These are phyloP conservation scores for Macrocybe gigantea DNA, from an alignment of 768 basidiomycete species.

Conservation along the genomic window DNA sequence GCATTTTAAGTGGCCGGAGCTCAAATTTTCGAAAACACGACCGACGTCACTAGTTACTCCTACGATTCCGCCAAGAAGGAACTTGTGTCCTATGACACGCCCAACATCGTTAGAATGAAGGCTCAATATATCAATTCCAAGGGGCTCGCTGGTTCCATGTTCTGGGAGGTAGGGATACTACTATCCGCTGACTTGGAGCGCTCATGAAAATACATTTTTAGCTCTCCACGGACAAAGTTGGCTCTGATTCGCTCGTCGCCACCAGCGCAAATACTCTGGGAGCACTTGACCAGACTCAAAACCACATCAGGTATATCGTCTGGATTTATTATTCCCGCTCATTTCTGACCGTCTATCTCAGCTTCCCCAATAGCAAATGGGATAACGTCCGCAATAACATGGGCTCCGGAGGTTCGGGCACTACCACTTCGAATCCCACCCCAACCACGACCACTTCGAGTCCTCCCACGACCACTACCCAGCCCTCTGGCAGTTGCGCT, in stretches of 20 bases:
- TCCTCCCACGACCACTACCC: slow-evolving; percentile 19
- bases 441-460: slow-evolving; percentile 19
- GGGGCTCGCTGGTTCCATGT: slow-evolving; percentile 66
- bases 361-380: slow-evolving; percentile 66
- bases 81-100: slow-evolving; percentile 74
- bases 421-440: slow-evolving; percentile 17
- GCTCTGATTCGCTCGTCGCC: slow-evolving; percentile 51
- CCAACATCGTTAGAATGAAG: slow-evolving; percentile 60
- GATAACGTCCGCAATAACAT: slow-evolving; percentile 67
- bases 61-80: slow-evolving; percentile 64
- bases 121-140: slow-evolving; percentile 58
- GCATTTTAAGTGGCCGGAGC: slow-evolving; percentile 38
- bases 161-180: slow-evolving; percentile 50
- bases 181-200: not conserved
- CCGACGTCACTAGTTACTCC: slow-evolving; percentile 71
- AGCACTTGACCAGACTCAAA: slow-evolving; percentile 53
- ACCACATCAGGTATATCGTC: slow-evolving; percentile 47
- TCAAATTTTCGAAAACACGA: slow-evolving; percentile 58
- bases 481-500: slow-evolving; percentile 29
- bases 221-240: slow-evolving; percentile 59
- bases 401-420: slow-evolving; percentile 24
- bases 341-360: slow-evolving; percentile 14
- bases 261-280: slow-evolving; percentile 43
- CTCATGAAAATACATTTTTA: slow-evolving; percentile 9
- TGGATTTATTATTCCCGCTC: not conserved